Base-by-base conservation (phyloP, 1,284 basidiomycete genomes). In the Exsudoporus floridanus region DNA sequence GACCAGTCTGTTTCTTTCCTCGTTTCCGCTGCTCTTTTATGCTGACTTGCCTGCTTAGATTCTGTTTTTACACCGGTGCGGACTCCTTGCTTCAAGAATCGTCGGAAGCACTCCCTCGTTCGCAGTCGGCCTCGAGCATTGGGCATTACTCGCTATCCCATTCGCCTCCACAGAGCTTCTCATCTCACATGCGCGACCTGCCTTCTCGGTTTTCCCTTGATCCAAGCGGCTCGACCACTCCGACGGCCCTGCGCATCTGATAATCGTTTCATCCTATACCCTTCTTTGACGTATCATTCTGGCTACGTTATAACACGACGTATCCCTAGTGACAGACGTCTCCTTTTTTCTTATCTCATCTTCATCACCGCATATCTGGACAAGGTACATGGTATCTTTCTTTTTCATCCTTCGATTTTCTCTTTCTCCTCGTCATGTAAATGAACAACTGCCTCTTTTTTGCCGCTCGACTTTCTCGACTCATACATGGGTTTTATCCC, bases 31-130 rank as follows among this genome's bases (percentile, higher is more conserved):
- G 13, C 37, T 35, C 44, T 25, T 9, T 25, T 38, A 33, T 27
- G 34, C 21, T 61, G 37, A 62, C 16, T 27, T 12, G 38, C 37
- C 18, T 18, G 30, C 34, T 23, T 55, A 90, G 88, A 59, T 89
- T 86, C 66, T 90, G 88, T 73, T 90, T 89, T 70, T 90, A 80
- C 69, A 89, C 88, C 0, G 87, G 87, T 9, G 52, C 68, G 16
- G 72, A 72, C 18, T 57, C 72, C 3, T 42, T 66, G 47, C 56
- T 67, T 28, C 67, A 68, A 36, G 63, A 64, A n/a, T 56, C 66
- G 4, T 54, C 69, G 9, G 72, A 73, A 35, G 48, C 44, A 5
- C 60, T 80, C 13, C 73, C 78, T 25, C 78, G 81, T 37, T 78
- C 82, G 36, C 79, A 79, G 18, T 82, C 82, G 7, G 74, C 73